Evolutionary conservation across 306 rosid species (phyloP).

Genomic region (Pterocarpus santalinus): DNA sequence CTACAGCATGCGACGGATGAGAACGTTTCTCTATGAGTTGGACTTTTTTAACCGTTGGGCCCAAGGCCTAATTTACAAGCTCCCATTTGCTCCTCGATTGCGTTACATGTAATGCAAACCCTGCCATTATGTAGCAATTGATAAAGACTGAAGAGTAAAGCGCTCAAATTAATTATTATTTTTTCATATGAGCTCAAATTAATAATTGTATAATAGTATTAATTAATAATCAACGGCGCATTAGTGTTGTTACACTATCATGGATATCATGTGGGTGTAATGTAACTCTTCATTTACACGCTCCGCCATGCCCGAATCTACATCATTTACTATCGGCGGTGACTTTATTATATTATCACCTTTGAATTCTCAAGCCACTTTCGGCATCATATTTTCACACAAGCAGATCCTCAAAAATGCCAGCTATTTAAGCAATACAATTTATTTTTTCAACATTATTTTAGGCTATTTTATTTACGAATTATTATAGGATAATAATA

Average conservation of each 20-base stretch:
- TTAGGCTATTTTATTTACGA: not conserved
- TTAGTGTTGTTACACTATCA: conserved; percentile 36
- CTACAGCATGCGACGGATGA: conserved; percentile 19
- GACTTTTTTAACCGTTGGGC: conserved; percentile 13
- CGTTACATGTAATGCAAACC: conserved; percentile 28
- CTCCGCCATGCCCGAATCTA: not conserved
- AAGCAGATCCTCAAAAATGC: not conserved
- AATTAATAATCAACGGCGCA: not conserved
- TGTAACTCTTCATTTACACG: conserved; percentile 27
- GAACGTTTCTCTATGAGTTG: conserved; percentile 6
- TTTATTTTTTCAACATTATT: not conserved
- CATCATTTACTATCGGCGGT: conserved; percentile 4
- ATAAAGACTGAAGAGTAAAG: not conserved
- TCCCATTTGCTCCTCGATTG: not conserved
- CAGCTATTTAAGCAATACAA: conserved; percentile 1
- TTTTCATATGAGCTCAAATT: not conserved
- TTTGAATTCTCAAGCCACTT: not conserved
- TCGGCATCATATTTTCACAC: not conserved
- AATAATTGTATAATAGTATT: not conserved
- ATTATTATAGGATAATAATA: not conserved
- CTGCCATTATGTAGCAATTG: not conserved
- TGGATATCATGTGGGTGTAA: conserved; percentile 21
- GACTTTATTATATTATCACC: not conserved
- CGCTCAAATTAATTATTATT: conserved; percentile 11
- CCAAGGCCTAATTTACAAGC: not conserved